These are phyloP conservation scores for Bauhinia variegata DNA, from an alignment of 306 rosid species.

Conservation along the genomic window DNA sequence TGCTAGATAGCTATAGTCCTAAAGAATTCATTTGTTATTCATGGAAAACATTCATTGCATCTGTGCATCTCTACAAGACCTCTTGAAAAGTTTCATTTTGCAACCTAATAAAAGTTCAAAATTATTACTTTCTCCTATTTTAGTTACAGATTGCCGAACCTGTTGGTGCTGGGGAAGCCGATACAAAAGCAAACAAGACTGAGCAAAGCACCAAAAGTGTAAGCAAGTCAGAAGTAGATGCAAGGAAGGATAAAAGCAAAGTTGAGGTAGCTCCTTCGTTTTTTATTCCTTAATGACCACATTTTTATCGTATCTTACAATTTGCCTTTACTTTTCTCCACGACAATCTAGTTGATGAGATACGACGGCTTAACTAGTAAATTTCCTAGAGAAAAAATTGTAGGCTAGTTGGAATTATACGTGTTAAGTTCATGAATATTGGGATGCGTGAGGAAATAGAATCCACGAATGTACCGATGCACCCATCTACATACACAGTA, in stretches of 20 bases:
- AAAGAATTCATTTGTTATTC: neutral
- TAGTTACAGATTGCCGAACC: slow-evolving; percentile 53
- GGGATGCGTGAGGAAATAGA: neutral
- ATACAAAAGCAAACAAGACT: slow-evolving; percentile 58
- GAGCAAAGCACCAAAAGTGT: slow-evolving; percentile 57
- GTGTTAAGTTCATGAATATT: neutral
- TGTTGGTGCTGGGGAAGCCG: slow-evolving; percentile 49
- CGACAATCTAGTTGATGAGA: slow-evolving; percentile 18
- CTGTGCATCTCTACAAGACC: neutral
- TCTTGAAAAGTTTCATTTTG: slow-evolving; percentile 15
- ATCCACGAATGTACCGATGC: neutral
- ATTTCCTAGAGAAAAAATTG: neutral
- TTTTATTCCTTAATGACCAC: neutral
- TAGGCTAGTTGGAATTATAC: slow-evolving; percentile 9
- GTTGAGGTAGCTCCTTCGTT: slow-evolving; percentile 47
- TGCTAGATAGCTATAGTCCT: too few species aligned
- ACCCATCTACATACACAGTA: neutral
- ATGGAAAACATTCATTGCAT: neutral
- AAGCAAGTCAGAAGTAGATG: slow-evolving; percentile 50
- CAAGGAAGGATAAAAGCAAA: slow-evolving; percentile 57
- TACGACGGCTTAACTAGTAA: neutral
- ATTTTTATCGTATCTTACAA: slow-evolving; percentile 4
- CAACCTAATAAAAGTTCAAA: neutral
- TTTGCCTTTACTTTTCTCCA: slow-evolving; percentile 18
- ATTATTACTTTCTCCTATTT: neutral